Evolutionary conservation across 805 yeast species (phyloP), one percentile per base, ranked within the genome.

Genomic region (Metschnikowia picachoensis): DNA sequence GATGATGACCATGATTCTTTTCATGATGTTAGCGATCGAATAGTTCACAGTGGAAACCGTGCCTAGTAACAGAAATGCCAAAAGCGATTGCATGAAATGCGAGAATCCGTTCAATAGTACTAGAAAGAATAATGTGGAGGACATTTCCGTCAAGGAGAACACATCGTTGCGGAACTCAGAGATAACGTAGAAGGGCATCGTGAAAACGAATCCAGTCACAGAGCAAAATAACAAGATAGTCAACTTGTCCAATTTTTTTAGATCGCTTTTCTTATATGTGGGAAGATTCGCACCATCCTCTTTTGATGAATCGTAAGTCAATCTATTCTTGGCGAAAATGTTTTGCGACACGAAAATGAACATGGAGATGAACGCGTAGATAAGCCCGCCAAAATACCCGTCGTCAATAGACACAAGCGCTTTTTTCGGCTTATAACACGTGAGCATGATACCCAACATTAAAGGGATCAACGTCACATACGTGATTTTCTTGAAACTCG

Each of bases 361-460:
- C 83, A 79, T 79, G 35, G 82, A 77, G 16, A 74, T 48, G 46
- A 77, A 76, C 8, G 83, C 82, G 60, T 72, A 78, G 8, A 65
- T 36, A 48, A 79, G 66, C 2, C 85, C 85, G 9, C 56, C 44
- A 14, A 57, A 25, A 48, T 66, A 61, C 31, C 44, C 52, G 10
- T 55, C 48, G 17, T 45, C 44, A 12, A 55, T 32, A 13, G 48
- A 32, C 8, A 52, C 42, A 16, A 39, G 32, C 15, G 70, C 61
- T 57, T 35, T 38, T 37, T 76, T 73, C 47, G 82, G 65, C 50
- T 68, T 71, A 56, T 67, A 77, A 61, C 92, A 85, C 4, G 87
- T 80, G 59, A 90, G 68, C 77, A 90, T 88, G 48, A 92, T 96
- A 14, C 99, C 99, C 28, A 76, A 44, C 35, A 91, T 79, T 50